Percentiles rank a stretch among this genome's conserved stretches.
phyloP scores from a whole-genome alignment of 1,284 basidiomycete genomes.

The Microbotryum silenes-acaulis region DNA sequence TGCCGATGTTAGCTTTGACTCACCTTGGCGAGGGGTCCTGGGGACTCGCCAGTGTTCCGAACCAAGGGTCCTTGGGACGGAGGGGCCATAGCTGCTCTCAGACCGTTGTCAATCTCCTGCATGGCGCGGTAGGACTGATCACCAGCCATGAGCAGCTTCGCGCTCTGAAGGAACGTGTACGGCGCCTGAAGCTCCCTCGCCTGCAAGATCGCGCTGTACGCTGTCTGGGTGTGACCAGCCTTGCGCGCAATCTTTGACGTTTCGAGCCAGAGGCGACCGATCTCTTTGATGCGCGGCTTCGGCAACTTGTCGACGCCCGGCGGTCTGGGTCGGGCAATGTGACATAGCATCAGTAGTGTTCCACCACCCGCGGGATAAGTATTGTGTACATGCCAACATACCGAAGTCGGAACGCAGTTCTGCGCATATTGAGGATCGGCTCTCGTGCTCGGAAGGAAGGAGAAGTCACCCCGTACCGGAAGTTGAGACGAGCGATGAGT shows the following conservation, averaged over 20 bases:
- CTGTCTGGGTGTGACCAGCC: slow-evolving; percentile 90
- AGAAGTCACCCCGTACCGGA: slow-evolving; percentile 64
- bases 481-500: slow-evolving; percentile 13
- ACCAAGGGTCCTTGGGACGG: not conserved
- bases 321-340: slow-evolving; percentile 25
- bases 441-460: slow-evolving; percentile 90
- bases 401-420: slow-evolving; percentile 74
- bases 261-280: slow-evolving; percentile 79
- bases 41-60: not conserved
- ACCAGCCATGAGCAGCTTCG: slow-evolving; percentile 71
- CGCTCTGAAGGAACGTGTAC: slow-evolving; percentile 83
- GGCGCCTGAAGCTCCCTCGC: slow-evolving; percentile 66
- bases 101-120: slow-evolving; percentile 75
- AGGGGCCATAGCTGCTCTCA: slow-evolving; percentile 39
- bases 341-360: not conserved
- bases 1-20: slow-evolving; percentile 7
- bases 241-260: slow-evolving; percentile 94
- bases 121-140: slow-evolving; percentile 82
- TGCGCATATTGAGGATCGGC: slow-evolving; percentile 78
- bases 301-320: slow-evolving; percentile 11
- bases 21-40: slow-evolving; percentile 55
- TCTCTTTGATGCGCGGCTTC: slow-evolving; percentile 45
- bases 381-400: slow-evolving; percentile 40
- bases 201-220: slow-evolving; percentile 92
- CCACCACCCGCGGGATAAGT: not conserved